Base-by-base conservation (phyloP, 768 basidiomycete species). In the Auriculariales sp. region DNA sequence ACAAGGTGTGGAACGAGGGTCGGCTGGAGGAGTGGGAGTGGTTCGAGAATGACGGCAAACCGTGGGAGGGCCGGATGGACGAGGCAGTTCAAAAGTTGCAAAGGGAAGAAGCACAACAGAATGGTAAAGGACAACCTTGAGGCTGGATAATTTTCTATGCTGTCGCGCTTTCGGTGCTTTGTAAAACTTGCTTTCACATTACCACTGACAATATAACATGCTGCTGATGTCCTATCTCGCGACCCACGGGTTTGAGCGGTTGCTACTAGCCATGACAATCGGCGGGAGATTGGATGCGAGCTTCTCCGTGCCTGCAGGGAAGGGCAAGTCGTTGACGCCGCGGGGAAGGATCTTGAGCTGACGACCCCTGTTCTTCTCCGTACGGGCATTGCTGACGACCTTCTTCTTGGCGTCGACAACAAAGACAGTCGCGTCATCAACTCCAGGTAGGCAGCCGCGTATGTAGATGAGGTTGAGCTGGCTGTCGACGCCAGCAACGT, bases 321-420 rank as follows among this genome's bases (percentile, higher is more conserved):
- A 92, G 9, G 94, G 94, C 50, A 99, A 67, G 54, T 80, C 78
- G 52, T 77, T 76, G 14, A 99, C 78, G 35, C 88, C 84, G 59
- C 80, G 85, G 3, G 88, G 86, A 3, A 92, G 66, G 46, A 86
- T 75, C 60, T 84, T 79, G 59, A 88, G 80, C 56, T 81, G 78
- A 55, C 81, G 62, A 14, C 83, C 83, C 57, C 81, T 79, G 19
- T 73, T 74, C 55, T 82, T 77, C 55, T 83, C 79, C 56, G 77
- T 76, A 49, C 66, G 71, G 3, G 81, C 74, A 30, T 77, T 58
- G 19, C 74, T 68, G n/a, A 66, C 59, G 69, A 90, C 70, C 59
- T 79, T 88, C 74, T 92, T 93, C 68, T 91, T 89, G 22, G 92
- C 83, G 62, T 99, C 95, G 9, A 76, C 74, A 42, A 99, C 68